Conservation (phyloP, 2,329 filamentous ascomycete species). For the Penicillium sp. region DNA sequence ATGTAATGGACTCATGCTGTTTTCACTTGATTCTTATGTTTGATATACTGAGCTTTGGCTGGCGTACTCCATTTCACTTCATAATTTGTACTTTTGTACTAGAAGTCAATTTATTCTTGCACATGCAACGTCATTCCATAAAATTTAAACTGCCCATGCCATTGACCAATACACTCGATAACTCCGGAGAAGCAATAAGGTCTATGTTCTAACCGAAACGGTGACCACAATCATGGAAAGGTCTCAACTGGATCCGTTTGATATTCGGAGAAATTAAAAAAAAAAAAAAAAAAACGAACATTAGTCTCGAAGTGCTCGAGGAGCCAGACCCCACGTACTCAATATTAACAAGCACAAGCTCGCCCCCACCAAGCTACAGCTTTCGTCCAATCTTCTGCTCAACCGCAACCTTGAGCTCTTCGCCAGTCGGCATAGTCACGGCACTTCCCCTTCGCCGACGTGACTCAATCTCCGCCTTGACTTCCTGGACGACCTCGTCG, state of each 20-base stretch:
- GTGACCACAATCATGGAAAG: too few species aligned
- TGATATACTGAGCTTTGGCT: slow-evolving; percentile 6
- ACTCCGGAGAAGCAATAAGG: too few species aligned
- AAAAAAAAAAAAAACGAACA: too few species aligned
- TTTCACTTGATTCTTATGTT: slow-evolving; percentile 5
- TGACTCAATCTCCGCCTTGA: slow-evolving; percentile 68
- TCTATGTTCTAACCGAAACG: too few species aligned
- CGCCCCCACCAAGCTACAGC: slow-evolving; percentile 22
- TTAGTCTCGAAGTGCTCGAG: not conserved
- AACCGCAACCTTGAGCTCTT: slow-evolving; percentile 53
- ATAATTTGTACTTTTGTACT: not conserved
- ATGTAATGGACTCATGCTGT: slow-evolving; percentile 11
- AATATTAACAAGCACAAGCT: not conserved
- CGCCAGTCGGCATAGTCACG: slow-evolving; percentile 46
- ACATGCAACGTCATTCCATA: too few species aligned
- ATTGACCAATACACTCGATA: too few species aligned
- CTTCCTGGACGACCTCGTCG: slow-evolving; percentile 72
- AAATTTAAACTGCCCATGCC: too few species aligned
- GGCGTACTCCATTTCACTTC: not conserved
- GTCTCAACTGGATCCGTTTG: too few species aligned
- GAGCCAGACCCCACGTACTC: not conserved
- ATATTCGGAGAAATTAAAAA: too few species aligned
- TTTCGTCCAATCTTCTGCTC: slow-evolving; percentile 52
- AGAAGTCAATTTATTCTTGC: not conserved
- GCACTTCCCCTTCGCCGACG: slow-evolving; percentile 49